Conservation (phyloP, 768 basidiomycete genomes). For the Tricholoma sp. region DNA sequence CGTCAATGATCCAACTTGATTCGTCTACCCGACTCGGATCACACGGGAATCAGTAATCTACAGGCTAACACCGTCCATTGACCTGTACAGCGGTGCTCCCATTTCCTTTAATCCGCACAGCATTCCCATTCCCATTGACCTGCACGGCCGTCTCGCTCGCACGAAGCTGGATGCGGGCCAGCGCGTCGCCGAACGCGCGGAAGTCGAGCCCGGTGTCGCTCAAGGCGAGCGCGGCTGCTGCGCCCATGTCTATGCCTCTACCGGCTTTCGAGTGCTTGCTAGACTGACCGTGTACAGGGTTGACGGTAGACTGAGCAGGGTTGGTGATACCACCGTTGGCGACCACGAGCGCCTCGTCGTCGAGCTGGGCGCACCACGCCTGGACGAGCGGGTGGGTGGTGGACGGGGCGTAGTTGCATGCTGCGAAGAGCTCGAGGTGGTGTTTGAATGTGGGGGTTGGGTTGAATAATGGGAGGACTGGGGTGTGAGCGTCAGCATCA, state of each 20-base stretch:
- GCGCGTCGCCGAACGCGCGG: conserved; percentile 10
- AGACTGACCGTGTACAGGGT: too few relatives aligned
- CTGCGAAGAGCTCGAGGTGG: conserved; percentile 42
- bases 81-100: too few relatives aligned
- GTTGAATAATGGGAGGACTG: conserved; percentile 53
- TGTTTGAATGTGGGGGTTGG: conserved; percentile 40
- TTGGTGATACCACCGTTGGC: background rate
- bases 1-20: too few relatives aligned
- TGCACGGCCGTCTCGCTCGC: background rate
- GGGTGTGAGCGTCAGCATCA: background rate
- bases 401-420: conserved; percentile 35
- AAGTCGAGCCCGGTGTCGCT: conserved; percentile 15
- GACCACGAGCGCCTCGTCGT: conserved; percentile 1
- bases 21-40: too few relatives aligned
- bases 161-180: conserved; percentile 7
- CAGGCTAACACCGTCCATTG: too few relatives aligned
- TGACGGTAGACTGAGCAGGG: too few relatives aligned
- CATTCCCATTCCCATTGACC: too few relatives aligned
- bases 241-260: background rate
- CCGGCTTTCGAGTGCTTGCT: background rate
- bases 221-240: conserved; percentile 9
- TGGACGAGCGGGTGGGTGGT: conserved; percentile 33
- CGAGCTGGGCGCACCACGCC: conserved; percentile 25
- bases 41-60: too few relatives aligned
- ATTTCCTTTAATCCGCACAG: too few relatives aligned